These are phyloP conservation scores for Solanum acaule DNA, from an alignment of 257 asterid genomes.

Conservation along the genomic window DNA sequence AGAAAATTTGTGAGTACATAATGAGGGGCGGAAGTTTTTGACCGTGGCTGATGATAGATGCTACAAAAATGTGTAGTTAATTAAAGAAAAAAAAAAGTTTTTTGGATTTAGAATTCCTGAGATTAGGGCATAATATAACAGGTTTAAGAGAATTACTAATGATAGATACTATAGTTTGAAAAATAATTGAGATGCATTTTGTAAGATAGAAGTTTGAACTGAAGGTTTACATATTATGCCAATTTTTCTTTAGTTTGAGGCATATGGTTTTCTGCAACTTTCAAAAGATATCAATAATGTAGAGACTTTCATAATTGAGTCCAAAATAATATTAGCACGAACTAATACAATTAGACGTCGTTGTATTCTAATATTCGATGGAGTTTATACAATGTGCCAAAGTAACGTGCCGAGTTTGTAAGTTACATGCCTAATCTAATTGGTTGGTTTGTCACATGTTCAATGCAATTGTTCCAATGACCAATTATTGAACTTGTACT, in stretches of 20 bases:
- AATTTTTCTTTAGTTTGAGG: background rate
- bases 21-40: background rate
- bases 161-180: background rate
- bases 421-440: background rate
- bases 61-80: background rate
- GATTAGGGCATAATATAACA: background rate
- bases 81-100: no score
- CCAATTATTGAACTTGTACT: background rate
- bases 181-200: background rate
- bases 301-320: background rate
- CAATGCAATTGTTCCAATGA: background rate
- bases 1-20: no score
- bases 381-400: background rate
- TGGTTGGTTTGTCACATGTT: background rate
- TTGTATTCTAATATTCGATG: background rate
- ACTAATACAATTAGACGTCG: background rate
- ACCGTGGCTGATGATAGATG: background rate
- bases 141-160: background rate
- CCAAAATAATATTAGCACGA: background rate
- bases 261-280: background rate
- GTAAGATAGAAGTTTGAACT: background rate
- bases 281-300: background rate
- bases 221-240: background rate
- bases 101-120: no score
- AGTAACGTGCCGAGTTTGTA: background rate